These are phyloP conservation scores for Rhynchospora tenuis DNA, from an alignment of 176 grass and related monocot species.

Conservation along the genomic window DNA sequence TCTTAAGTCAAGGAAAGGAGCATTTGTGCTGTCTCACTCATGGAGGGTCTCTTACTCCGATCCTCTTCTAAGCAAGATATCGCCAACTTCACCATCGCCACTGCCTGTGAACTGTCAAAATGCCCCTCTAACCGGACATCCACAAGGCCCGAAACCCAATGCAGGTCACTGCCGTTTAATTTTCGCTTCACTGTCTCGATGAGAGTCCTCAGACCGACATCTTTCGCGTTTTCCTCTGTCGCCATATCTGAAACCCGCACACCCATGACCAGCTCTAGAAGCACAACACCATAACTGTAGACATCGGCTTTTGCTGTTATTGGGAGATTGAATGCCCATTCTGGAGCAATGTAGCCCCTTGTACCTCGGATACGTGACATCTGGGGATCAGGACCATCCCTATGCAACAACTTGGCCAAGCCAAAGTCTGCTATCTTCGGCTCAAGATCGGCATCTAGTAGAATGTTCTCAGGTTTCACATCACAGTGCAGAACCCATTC, in stretches of 20 bases:
- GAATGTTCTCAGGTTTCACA: constrained; percentile 54
- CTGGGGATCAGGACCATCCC: neutral
- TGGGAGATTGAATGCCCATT: constrained; percentile 29
- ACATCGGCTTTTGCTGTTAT: constrained; percentile 61
- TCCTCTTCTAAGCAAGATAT: constrained; percentile 54
- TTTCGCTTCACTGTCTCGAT: constrained; percentile 17
- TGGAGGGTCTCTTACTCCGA: constrained; percentile 54
- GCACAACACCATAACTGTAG: constrained; percentile 58
- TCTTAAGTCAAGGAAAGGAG: constrained; percentile 20
- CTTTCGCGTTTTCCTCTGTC: constrained; percentile 1
- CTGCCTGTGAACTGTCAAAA: constrained; percentile 52
- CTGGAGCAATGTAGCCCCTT: constrained; percentile 34
- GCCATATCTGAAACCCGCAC: constrained; percentile 32
- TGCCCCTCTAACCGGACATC: constrained; percentile 41
- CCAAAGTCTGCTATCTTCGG: constrained; percentile 47
- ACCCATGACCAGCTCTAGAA: constrained; percentile 57
- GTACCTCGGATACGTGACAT: constrained; percentile 36
- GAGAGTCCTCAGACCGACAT: neutral
- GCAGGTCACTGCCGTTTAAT: constrained; percentile 35
- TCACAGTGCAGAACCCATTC: constrained; percentile 61
- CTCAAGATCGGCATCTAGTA: constrained; percentile 32
- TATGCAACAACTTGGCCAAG: constrained; percentile 28
- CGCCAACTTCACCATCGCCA: constrained; percentile 43
- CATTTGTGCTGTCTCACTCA: constrained; percentile 39
- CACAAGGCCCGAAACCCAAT: constrained; percentile 39